Base-by-base conservation (phyloP, 2,329 filamentous ascomycete genomes). In the Drechslerella stenobrocha region DNA sequence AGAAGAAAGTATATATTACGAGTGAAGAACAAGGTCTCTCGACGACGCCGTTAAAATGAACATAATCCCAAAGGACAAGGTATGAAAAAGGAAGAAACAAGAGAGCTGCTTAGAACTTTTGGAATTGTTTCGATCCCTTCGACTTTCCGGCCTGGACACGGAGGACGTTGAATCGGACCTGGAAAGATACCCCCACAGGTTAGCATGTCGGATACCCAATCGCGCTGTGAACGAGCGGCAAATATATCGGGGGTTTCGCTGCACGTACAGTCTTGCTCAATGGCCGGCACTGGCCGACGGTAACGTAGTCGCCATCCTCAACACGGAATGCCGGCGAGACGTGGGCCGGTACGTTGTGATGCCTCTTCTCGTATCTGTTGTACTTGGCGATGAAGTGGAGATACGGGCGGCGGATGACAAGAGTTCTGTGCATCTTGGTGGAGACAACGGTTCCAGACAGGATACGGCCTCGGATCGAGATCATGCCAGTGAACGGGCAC, bases 391-490 rank as follows among this genome's bases (percentile, higher is more conserved):
- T 88, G 83, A 89, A 98, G 85, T 98, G 93, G 72, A 98, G 90
- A 86, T 98, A 98, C 86, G 98, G 93, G 82, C 93, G 88, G 81
- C 93, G 93, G 85, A 98, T 95, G 83, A 98, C 88, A 80, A 97
- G 83, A 77, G 93, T 98, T 82, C 93, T 89, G 89, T 98, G 93
- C 93, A 98, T 98, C 89, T 98, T 98, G 82, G 93, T 98, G 77
- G 92, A 97, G 78, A 97, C 88, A 78, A 98, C 93, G 79, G 90
- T 96, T 78, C 93, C 93, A 79, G 92, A 97, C 75, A 98, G 85
- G 86, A 98, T 98, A 92, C 93, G 92, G 81, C 93, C 93, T 84
- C 93, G 93, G 84, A 98, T 98, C 74, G 93, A 97, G 80, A 98
- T 91, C 80, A 92, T 84, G 80, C 95, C 95, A 76, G 90, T 96